Conservation (phyloP, 2,329 filamentous ascomycete genomes). For the Emergomyces pasteurianus region DNA sequence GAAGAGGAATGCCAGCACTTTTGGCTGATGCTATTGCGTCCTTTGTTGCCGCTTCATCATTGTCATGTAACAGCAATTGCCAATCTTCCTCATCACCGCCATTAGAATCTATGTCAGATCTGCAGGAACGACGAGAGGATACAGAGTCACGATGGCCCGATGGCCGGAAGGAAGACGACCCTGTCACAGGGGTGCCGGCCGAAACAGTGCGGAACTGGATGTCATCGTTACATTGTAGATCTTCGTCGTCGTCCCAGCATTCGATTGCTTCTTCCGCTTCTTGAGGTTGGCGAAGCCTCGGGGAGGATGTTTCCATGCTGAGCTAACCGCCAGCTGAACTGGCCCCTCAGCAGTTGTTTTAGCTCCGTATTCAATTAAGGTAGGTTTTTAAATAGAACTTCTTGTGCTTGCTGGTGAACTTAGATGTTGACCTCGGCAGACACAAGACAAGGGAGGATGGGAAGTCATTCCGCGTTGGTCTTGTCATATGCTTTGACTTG, state of each 20-base stretch:
- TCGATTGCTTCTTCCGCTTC: constrained; percentile 28
- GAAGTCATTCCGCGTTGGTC: constrained; percentile 6
- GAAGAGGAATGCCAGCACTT: constrained; percentile 82
- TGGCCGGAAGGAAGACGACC: constrained; percentile 28
- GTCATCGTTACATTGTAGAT: constrained; percentile 36
- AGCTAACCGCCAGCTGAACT: background rate
- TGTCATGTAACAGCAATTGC: constrained; percentile 71
- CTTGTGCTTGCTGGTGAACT: background rate
- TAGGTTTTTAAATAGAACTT: background rate
- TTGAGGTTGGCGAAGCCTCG: constrained; percentile 22
- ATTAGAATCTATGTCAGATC: constrained; percentile 67
- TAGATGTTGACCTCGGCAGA: background rate
- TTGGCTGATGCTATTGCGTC: constrained; percentile 82
- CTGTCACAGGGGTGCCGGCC: constrained; percentile 34
- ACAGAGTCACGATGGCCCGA: constrained; percentile 56
- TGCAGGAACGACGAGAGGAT: constrained; percentile 70
- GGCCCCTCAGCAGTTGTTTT: background rate
- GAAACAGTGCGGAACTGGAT: constrained; percentile 35
- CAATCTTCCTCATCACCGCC: constrained; percentile 70
- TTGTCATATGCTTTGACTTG: background rate
- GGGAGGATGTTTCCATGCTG: constrained; percentile 29
- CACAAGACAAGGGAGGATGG: constrained; percentile 3
- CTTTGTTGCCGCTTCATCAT: constrained; percentile 71
- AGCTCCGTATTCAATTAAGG: background rate
- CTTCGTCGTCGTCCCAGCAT: constrained; percentile 39